phyloP scores from a whole-genome alignment of 306 rosid species.

The Cucumis hystrix region DNA sequence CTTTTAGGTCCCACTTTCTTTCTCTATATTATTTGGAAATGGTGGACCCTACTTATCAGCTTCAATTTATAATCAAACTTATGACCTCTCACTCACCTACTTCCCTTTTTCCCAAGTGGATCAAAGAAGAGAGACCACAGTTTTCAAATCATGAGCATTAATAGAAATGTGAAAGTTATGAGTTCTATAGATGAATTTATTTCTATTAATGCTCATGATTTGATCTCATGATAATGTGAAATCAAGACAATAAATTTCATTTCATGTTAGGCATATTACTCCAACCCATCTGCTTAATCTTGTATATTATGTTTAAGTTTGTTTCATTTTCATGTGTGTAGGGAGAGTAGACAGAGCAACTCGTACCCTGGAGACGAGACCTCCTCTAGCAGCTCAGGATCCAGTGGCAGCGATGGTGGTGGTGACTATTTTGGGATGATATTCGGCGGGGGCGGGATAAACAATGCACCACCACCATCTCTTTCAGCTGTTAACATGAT shows the following conservation, averaged over 20 bases:
- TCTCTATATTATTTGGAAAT: not conserved
- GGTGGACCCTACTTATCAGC: constrained; percentile 20
- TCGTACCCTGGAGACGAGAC: constrained; percentile 21
- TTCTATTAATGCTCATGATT: not conserved
- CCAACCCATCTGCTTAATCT: not conserved
- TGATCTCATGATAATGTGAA: not conserved
- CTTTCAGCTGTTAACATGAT: constrained; percentile 20
- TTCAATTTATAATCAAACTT: not conserved
- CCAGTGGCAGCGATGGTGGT: constrained; percentile 27
- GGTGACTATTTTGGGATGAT: constrained; percentile 77
- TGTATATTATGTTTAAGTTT: not conserved
- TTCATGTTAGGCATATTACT: too few species aligned
- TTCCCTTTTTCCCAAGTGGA: not conserved
- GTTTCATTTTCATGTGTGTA: constrained; percentile 19
- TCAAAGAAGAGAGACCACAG: not conserved
- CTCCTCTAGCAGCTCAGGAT: constrained; percentile 29
- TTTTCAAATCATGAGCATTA: too few species aligned
- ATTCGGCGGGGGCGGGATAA: constrained; percentile 32
- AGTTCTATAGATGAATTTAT: not conserved
- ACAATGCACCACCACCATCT: constrained; percentile 28
- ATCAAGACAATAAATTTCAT: too few species aligned
- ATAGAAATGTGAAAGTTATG: too few species aligned
- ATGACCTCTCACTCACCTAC: not conserved
- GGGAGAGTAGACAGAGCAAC: constrained; percentile 46
- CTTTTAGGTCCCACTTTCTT: constrained; percentile 12